Base-by-base conservation (phyloP, 1,284 basidiomycete species). In the Cutaneotrichosporon cavernicola region DNA sequence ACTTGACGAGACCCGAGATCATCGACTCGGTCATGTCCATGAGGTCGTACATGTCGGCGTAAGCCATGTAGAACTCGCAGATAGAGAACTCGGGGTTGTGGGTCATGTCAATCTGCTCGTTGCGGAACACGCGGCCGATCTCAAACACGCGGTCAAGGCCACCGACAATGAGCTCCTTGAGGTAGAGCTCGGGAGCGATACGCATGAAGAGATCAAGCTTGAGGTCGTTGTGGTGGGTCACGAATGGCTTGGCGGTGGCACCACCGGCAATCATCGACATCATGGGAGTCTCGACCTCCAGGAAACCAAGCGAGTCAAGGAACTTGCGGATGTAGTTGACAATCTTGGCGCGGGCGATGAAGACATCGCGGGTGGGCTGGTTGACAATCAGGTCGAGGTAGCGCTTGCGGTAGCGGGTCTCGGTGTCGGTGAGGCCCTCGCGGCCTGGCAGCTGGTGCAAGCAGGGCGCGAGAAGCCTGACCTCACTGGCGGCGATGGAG, bases 11-110 rank as follows among this genome's bases (percentile, higher is more conserved):
- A 5, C 95, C 92, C 75, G 94, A 91, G 47, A 98, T 81, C 84
- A 99, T 85, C 56, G 83, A 83, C 82, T 99, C 97, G 43, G 96
- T 99, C 70, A 99, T 86, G 65, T 98, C 95, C 96, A 99, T 98
- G 66, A 99, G 70, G 78, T 99, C 97, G 84, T 95, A 91, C 93
- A 97, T 97, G 81, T 99, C 96, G 68, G 96, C 96, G 77, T 98
- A 99, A 32, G 96, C 96, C 96, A 99, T 99, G 81, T 99, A 99
- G 83, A 99, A 99, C 84, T 99, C 96, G 86, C 96, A 99, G 81
- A 98, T 97, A 22, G 92, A 92, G 84, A 97, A 96, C 79, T 96
- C 92, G 69, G 94, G 93, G 82, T 97, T 97, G 81, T 97, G 94
- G 31, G 96, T 99, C 74, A 98, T 84, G 82, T 99, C 97, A 79